phyloP scores from a whole-genome alignment of 768 basidiomycete genomes.

The Mycena vulgaris region DNA sequence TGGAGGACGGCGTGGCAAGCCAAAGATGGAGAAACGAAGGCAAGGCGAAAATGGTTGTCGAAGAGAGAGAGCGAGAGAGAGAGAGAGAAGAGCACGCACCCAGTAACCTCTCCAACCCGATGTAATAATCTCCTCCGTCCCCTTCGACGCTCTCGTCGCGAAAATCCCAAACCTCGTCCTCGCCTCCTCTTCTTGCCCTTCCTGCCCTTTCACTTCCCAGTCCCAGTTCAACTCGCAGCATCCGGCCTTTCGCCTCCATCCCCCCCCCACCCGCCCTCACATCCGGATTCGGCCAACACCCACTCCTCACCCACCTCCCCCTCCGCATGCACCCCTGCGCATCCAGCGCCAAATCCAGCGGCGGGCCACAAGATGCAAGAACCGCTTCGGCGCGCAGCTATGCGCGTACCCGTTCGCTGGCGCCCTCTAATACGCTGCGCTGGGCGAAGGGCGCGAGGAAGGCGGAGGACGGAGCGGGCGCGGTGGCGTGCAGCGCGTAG shows the following conservation, averaged over 20 bases:
- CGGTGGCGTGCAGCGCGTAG: constrained; percentile 74
- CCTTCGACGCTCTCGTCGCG: neutral
- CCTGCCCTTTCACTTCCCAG: too few species aligned
- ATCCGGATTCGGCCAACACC: constrained; percentile 79
- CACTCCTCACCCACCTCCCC: constrained; percentile 70
- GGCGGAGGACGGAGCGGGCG: neutral
- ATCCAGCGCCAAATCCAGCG: constrained; percentile 86
- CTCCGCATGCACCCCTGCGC: constrained; percentile 58
- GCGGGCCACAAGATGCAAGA: constrained; percentile 84
- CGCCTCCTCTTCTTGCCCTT: too few species aligned
- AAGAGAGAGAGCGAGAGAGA: neutral
- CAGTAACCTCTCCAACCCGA: neutral
- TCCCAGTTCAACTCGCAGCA: too few species aligned
- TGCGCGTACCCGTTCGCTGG: constrained; percentile 91
- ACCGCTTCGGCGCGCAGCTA: constrained; percentile 87
- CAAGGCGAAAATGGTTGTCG: too few species aligned
- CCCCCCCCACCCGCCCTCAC: constrained; percentile 57
- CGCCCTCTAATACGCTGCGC: constrained; percentile 79
- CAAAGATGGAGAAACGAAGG: too few species aligned
- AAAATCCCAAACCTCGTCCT: neutral
- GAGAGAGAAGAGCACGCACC: neutral
- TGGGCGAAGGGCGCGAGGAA: constrained; percentile 47
- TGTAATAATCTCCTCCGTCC: neutral
- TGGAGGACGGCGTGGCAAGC: too few species aligned
- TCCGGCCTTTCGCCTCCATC: too few species aligned